phyloP scores from a whole-genome alignment of 106 monocot species.

The Triglochin maritima region DNA sequence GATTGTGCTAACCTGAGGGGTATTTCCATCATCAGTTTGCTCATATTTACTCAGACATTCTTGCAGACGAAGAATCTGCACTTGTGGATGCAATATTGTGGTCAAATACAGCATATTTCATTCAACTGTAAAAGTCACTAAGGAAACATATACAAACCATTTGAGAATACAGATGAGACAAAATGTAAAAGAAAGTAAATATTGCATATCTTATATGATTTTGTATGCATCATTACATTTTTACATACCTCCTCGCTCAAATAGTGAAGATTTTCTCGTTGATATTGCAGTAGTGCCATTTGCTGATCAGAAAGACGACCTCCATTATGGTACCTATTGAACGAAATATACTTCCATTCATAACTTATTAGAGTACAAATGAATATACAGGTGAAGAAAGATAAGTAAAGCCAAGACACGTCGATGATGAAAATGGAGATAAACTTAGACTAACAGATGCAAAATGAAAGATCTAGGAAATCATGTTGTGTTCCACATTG shows the following conservation, averaged over 20 bases:
- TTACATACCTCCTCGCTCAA: constrained; percentile 80
- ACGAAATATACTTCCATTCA: neutral
- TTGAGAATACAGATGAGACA: neutral
- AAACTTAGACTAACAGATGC: no score
- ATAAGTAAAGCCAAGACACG: no score
- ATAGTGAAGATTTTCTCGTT: constrained; percentile 90
- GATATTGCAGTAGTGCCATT: constrained; percentile 94
- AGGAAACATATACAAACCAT: neutral
- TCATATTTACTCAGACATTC: constrained; percentile 94
- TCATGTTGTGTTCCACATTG: no score
- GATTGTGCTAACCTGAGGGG: constrained; percentile 57
- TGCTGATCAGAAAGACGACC: constrained; percentile 90
- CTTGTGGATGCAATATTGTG: neutral
- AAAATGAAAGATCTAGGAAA: no score
- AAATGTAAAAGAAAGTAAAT: neutral
- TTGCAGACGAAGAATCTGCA: constrained; percentile 83
- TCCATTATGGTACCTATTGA: constrained; percentile 69
- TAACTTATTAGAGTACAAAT: neutral
- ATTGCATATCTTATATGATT: no score
- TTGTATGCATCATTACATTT: neutral
- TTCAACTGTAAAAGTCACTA: no score
- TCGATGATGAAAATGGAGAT: no score
- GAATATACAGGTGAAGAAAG: neutral
- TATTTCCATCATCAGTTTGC: constrained; percentile 79
- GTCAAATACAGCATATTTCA: neutral